Evolutionary conservation across 257 asterid species (phyloP), one percentile per base, ranked within the genome.

Genomic region (Primulina tabacum): DNA sequence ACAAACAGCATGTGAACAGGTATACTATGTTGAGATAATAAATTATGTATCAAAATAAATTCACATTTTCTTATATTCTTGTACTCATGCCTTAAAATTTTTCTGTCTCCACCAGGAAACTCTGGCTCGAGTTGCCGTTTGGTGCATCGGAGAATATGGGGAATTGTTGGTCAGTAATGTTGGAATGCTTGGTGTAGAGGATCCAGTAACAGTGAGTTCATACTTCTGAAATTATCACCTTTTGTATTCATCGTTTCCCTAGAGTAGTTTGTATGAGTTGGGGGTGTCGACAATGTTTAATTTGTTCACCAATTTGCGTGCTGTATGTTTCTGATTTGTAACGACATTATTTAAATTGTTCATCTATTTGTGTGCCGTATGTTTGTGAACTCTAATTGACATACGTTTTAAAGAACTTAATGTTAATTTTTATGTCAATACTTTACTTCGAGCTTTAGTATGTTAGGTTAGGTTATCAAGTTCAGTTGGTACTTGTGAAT

Each of bases 91-190:
- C 75, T 32, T 68, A 32, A 58, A 62, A 58, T 64, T 56, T 61
- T 67, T 71, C 63, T 82, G 43, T 70, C 63, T 82, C 70, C 69
- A 52, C 67, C 75, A 94, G 99, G 98, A 91, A 88, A 83, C 87
- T 71, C 99, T 94, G 71, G 90, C 85, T 77, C 91, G 95, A 75
- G 98, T 94, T 84, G 92, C 93, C 20, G 93, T 94, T 70, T 94
- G 99, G 99, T 94, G 97, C 85, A 83, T 94, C 47, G 99, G 99
- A 75, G 99, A 94, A 84, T 94, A 89, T 81, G 99, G 98, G 38
- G 99, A 94, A 64, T 72, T 94, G 88, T 81, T 94, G 83, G 87
- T 91, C 68, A 71, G 77, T 77, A 88, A 85, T 71, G 71, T 82
- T 60, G 97, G 88, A 75, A 76, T 90, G 86, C 95, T 89, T 75